Base-by-base conservation (phyloP, 75 land plant species). In the Ceratopteris richardii region DNA sequence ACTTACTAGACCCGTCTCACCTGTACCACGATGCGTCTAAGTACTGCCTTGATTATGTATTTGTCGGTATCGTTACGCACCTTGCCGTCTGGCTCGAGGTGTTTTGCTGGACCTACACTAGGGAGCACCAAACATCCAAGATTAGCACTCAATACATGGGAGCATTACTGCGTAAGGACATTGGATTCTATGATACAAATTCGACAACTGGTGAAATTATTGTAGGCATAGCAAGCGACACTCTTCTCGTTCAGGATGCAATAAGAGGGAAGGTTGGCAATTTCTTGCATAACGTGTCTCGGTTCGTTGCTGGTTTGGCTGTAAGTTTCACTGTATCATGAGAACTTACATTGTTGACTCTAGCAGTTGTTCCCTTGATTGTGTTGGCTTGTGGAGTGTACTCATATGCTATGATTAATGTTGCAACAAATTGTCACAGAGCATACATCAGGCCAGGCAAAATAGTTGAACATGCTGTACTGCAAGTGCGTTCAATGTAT, bases 261-360 rank as follows among this genome's bases (percentile, higher is more conserved):
- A 59, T 84, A n/a, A 60, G 81, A 39, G 84, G 81, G 65, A 84
- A 84, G 88, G 77, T 83, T 22, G 85, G 85, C 2, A 76, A 77
- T 54, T 83, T 83, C 54, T 47, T 80, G 10, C 65, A 68, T 70
- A 83, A 83, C 65, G 19, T 61, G 11, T 42, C 87, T 18, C 62
- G 60, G 0, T 80, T 83, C 60, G 9, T 73, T 2, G 74, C 68
- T 16, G 70, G 74, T 46, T 80, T 76, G 58, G 36, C 48, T 0
- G 72, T 74, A 7, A 73, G 69, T 6, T 76, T 83, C 50, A 24
- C 66, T 25, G 19, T 79, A 53, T 21, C 66, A 23, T 83, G 87
- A 84, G 66, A 77, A 60, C 44, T 83, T 27, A 67, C 87, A 18
- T 5, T 80, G 21, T 73, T 80, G 43, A 64, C 71, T 23, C 68